Evolutionary conservation across 306 rosid species (phyloP), one percentile per base, ranked within the genome.

Genomic region (Delonix regia): DNA sequence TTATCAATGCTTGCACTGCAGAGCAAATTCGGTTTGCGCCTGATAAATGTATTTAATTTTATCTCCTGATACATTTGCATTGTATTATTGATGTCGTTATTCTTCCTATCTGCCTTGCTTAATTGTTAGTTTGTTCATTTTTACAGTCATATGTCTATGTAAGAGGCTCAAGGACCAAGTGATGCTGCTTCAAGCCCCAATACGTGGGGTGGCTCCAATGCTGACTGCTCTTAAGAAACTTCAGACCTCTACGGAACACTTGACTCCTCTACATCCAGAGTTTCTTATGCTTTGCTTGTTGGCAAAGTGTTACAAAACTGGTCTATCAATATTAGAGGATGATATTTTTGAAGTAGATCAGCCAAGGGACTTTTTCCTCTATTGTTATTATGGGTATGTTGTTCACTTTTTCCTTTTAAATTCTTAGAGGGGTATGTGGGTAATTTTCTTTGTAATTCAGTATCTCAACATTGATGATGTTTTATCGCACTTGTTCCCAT

Each of bases 311-410:
- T 95, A 95, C 75, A 95, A 93, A 89, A 80, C 90, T 51, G 99
- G 97, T 74, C 45, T 87, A n/a, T 85, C 99, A 52, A 60, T 91
- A 81, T 83, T 95, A 85, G 89, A 86, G 21, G 93, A 91, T 61
- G 92, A 89, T 76, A 69, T 93, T 75, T 88, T 83, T 11, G 97
- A 91, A 87, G 89, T 95, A 45, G 96, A 93, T 85, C 99, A 93
- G 60, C 97, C 99, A 2, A 90, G 87, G 67, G 97, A 93, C 82
- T 90, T 95, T 75, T 91, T 89, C 77, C 99, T 95, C 69, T 95
- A 91, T 78, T 88, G 94, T 85, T 95, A 95, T 88, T 95, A 95
- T 10, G 99, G 99, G 99, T 95, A 42, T 9, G 94, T 76, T 7
- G 90, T 72, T 80, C 69, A 75, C 10, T 39, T 39, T 7, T 24